phyloP scores from a whole-genome alignment of 2,329 filamentous ascomycete species.

The Alternaria burnsii region DNA sequence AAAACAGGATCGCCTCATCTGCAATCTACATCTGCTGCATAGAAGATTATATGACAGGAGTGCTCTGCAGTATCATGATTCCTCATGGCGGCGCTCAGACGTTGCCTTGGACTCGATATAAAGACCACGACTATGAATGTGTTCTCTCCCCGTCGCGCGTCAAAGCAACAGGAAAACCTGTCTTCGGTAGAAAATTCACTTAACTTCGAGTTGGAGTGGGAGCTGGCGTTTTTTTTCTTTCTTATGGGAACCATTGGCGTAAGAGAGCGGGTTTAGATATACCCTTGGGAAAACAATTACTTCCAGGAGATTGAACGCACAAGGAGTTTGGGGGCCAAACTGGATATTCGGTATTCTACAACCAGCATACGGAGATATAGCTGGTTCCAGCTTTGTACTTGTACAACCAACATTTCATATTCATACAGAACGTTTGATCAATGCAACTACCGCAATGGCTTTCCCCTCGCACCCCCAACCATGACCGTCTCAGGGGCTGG shows the following conservation, averaged over 20 bases:
- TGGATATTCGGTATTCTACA: not conserved
- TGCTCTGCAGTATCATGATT: too few species aligned
- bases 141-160: too few species aligned
- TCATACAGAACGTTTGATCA: slow-evolving; percentile 1
- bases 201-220: not conserved
- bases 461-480: slow-evolving; percentile 27
- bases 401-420: slow-evolving; percentile 4
- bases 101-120: too few species aligned
- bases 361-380: not conserved
- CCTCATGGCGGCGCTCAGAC: too few species aligned
- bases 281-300: not conserved
- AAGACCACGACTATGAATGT: too few species aligned
- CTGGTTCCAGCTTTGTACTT: not conserved
- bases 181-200: not conserved
- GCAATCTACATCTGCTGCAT: too few species aligned
- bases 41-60: too few species aligned
- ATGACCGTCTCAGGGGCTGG: slow-evolving; percentile 26
- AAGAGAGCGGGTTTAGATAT: slow-evolving; percentile 2
- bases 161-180: too few species aligned
- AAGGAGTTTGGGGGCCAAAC: not conserved
- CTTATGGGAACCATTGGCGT: not conserved
- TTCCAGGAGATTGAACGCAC: not conserved
- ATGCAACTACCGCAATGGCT: slow-evolving; percentile 10
- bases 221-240: slow-evolving; percentile 6
- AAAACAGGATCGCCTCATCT: too few species aligned